These are phyloP conservation scores for Lentinula novae-zelandiae DNA, from an alignment of 1,284 basidiomycete species.

Conservation along the genomic window DNA sequence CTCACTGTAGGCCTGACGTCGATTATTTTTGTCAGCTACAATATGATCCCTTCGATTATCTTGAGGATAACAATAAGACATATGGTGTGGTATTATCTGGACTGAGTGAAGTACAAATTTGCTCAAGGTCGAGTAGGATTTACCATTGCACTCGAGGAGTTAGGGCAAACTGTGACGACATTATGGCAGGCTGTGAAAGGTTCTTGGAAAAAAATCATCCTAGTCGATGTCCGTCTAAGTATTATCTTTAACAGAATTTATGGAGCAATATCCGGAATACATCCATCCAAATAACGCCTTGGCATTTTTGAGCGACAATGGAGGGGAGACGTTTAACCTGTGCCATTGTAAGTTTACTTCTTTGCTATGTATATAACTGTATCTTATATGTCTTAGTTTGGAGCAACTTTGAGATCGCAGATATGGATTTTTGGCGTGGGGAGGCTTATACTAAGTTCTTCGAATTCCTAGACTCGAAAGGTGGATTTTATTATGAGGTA, in stretches of 20 bases:
- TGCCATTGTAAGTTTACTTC: slow-evolving; percentile 66
- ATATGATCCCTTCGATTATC: slow-evolving; percentile 73
- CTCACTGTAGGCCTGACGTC: slow-evolving; percentile 52
- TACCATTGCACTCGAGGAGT: slow-evolving; percentile 77
- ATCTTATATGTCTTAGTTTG: slow-evolving; percentile 48
- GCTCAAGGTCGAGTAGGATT: slow-evolving; percentile 74
- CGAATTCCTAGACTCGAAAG: slow-evolving; percentile 68
- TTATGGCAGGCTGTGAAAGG: slow-evolving; percentile 72
- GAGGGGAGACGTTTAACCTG: slow-evolving; percentile 68
- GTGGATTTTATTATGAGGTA: slow-evolving; percentile 85
- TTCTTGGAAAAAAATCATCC: slow-evolving; percentile 32
- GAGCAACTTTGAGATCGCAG: slow-evolving; percentile 85
- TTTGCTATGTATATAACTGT: neutral
- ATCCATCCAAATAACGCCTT: slow-evolving; percentile 70
- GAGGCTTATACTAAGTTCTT: slow-evolving; percentile 80
- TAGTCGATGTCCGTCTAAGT: neutral
- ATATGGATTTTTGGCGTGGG: slow-evolving; percentile 77
- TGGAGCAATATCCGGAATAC: slow-evolving; percentile 61
- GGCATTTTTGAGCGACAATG: slow-evolving; percentile 72
- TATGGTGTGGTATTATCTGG: slow-evolving; percentile 43
- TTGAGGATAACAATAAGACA: slow-evolving; percentile 71
- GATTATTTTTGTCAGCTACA: slow-evolving; percentile 71
- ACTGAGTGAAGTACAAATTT: slow-evolving; percentile 57
- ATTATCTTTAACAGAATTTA: slow-evolving; percentile 53
- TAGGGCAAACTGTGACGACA: slow-evolving; percentile 73